These are phyloP conservation scores for Chenopodium berlandieri DNA, from an alignment of 148 eudicot species.

Conservation along the genomic window DNA sequence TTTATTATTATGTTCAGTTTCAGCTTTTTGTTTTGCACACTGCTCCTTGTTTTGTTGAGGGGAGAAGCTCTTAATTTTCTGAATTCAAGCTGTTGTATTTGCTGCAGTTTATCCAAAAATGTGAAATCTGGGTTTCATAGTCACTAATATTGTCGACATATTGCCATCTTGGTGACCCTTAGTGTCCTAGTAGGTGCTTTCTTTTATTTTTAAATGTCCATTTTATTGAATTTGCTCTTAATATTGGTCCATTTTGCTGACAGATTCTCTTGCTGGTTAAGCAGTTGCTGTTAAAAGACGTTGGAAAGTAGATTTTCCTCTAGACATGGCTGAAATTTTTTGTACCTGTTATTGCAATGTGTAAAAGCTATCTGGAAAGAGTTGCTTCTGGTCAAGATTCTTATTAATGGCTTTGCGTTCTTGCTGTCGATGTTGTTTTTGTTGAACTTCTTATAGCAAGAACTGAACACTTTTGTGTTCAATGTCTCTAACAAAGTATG, in stretches of 20 bases:
- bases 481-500: conserved; percentile 6
- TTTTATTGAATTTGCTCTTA: background rate
- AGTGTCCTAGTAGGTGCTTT: background rate
- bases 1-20: background rate
- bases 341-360: conserved; percentile 17
- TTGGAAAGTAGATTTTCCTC: background rate
- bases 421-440: conserved; percentile 16
- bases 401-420: conserved; percentile 9
- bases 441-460: conserved; percentile 7
- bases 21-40: too few species aligned
- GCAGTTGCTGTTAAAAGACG: background rate
- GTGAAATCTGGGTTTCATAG: conserved; percentile 3
- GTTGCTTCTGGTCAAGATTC: conserved; percentile 1
- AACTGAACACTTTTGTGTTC: conserved; percentile 11
- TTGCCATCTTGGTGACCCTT: conserved; percentile 8
- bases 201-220: background rate
- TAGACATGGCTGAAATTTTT: conserved; percentile 7
- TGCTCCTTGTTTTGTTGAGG: background rate
- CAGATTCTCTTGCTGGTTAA: conserved; percentile 25
- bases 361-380: conserved; percentile 19
- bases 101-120: conserved; percentile 32
- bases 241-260: conserved; percentile 13
- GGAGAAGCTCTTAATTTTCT: background rate
- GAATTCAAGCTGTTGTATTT: conserved; percentile 1
- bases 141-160: background rate